Evolutionary conservation across 305 asterid species (phyloP), one percentile per base, ranked within the genome.

Genomic region (Fraxinus baroniana): DNA sequence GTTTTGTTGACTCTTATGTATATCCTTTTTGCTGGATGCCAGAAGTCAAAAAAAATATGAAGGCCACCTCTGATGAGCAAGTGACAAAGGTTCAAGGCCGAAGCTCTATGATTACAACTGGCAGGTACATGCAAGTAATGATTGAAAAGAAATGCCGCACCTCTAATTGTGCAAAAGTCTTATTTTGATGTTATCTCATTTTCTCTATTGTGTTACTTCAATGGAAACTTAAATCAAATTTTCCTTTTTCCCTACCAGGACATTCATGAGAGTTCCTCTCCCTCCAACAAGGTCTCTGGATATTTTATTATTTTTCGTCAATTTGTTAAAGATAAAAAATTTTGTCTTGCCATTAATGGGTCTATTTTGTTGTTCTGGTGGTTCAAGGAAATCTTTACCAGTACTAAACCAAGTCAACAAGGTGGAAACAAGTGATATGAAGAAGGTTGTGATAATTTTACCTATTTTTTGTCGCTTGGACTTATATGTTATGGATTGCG

Each of bases 371-470:
- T 90, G 78, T 68, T 68, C 81, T 88, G 81, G 82, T 80, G 85
- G 55, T 81, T 86, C 85, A 85, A 94, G 98, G 90, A 91, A 88
- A 80, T 95, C 98, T 62, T 84, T 94, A 72, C 97, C 98, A 22
- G 86, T 80, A 73, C 73, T 86, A 84, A 90, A 83, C 89, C 92
- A 87, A 82, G 87, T 78, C 83, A 87, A 87, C 85, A 82, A 78
- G 87, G 84, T 81, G 77, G 84, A 60, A 80, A 81, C 87, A 28
- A 78, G 80, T 76, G 87, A 83, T 79, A 57, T 18, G 49, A 74
- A 86, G 80, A 90, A 92, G 96, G 97, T 93, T 80, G 78, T 80
- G 76, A 82, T 76, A 77, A 62, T 44, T 46, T 18, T 60, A 77
- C 82, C 84, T 86, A 55, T 35, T 74, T 78, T 85, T 39, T 75